These are phyloP conservation scores for Gonium pectorale DNA, from an alignment of 139 green algal genomes.

Conservation along the genomic window DNA sequence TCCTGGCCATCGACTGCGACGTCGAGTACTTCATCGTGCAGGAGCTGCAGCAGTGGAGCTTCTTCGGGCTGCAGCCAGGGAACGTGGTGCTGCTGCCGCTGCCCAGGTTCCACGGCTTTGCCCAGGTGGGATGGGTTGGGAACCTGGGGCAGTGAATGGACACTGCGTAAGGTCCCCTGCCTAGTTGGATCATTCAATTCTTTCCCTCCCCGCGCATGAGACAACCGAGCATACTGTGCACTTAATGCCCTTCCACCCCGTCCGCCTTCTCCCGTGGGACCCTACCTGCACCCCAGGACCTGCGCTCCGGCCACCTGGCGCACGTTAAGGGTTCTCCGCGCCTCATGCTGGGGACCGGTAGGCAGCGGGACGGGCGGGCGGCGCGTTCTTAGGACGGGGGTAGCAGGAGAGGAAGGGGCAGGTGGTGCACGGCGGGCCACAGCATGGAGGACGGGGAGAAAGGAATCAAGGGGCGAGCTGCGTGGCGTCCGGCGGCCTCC, in stretches of 20 bases:
- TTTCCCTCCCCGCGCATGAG: too few species aligned
- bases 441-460: too few species aligned
- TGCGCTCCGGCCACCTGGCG: slow-evolving; percentile 34
- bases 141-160: too few species aligned
- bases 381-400: not conserved
- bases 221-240: too few species aligned
- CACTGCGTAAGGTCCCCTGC: too few species aligned
- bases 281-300: slow-evolving; percentile 43
- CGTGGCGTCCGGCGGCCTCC: too few species aligned
- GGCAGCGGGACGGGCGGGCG: not conserved
- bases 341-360: slow-evolving; percentile 50
- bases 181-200: too few species aligned
- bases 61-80: slow-evolving; percentile 49
- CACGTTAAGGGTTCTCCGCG: slow-evolving; percentile 47
- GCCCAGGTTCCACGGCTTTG: slow-evolving; percentile 56
- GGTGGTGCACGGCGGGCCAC: too few species aligned
- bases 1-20: slow-evolving; percentile 54
- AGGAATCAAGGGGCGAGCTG: too few species aligned
- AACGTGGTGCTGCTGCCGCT: slow-evolving; percentile 55
- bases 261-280: not conserved
- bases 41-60: slow-evolving; percentile 56
- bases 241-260: not conserved
- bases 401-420: too few species aligned
- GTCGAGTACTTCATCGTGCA: slow-evolving; percentile 47
- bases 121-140: slow-evolving; percentile 30